These are phyloP conservation scores for Funneliformis caledonium DNA, from an alignment of 371 early-diverging fungal genomes.

Conservation along the genomic window DNA sequence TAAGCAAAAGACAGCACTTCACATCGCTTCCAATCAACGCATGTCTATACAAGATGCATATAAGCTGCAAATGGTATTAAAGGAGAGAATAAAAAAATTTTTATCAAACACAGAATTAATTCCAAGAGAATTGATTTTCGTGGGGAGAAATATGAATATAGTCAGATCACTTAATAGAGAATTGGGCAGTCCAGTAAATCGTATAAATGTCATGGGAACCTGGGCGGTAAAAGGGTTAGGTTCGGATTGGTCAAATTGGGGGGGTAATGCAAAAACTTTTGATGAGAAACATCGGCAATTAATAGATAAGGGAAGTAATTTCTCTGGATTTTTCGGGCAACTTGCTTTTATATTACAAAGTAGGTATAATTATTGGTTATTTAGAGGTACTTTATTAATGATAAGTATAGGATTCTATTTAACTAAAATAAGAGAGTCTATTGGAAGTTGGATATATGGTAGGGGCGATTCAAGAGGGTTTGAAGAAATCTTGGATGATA, in stretches of 20 bases:
- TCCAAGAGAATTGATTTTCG: conserved; percentile 89
- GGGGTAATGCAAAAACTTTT: conserved; percentile 12
- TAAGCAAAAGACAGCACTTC: conserved; percentile 47
- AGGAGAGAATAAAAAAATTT: conserved; percentile 73
- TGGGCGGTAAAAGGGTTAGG: conserved; percentile 75
- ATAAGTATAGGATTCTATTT: conserved; percentile 66
- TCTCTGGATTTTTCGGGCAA: not conserved
- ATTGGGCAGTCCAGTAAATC: conserved; percentile 86
- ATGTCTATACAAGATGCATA: conserved; percentile 63
- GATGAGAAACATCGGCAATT: not conserved
- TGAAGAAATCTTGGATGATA: conserved; percentile 73
- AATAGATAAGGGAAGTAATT: not conserved
- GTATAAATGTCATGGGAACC: conserved; percentile 85
- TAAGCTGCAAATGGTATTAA: conserved; percentile 74
- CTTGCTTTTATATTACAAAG: conserved; percentile 41
- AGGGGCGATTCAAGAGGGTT: conserved; percentile 56
- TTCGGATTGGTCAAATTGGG: conserved; percentile 40
- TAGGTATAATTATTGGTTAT: conserved; percentile 47
- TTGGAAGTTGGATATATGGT: conserved; percentile 47
- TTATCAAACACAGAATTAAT: conserved; percentile 71
- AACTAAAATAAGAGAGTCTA: conserved; percentile 52
- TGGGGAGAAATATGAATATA: conserved; percentile 90
- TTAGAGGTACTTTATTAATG: conserved; percentile 64
- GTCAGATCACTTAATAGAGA: conserved; percentile 85
- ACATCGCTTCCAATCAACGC: conserved; percentile 44